phyloP scores from a whole-genome alignment of 257 asterid species.

The Fraxinus pennsylvanica region DNA sequence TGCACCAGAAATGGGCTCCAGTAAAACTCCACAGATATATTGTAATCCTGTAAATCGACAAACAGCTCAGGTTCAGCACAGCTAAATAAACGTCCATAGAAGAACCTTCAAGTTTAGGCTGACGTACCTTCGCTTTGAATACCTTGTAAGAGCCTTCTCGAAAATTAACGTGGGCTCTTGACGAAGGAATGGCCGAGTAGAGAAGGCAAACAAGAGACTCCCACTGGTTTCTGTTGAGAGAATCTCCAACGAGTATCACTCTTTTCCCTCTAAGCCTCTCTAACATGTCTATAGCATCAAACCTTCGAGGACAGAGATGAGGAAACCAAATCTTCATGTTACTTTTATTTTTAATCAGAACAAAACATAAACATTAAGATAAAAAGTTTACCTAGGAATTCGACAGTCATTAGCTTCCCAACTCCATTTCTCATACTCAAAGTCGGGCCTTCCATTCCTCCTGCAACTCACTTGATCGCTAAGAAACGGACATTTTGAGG shows the following conservation, averaged over 20 bases:
- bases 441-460: conserved; percentile 29
- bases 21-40: conserved; percentile 21
- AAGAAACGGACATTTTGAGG: conserved; percentile 25
- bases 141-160: conserved; percentile 22
- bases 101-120: background rate
- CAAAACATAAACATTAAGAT: background rate
- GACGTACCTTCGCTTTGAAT: conserved; percentile 30
- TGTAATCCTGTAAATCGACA: conserved; percentile 16
- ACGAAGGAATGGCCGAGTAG: conserved; percentile 27
- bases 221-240: conserved; percentile 31
- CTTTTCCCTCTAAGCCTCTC: conserved; percentile 24
- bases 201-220: conserved; percentile 28
- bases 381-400: conserved; percentile 19
- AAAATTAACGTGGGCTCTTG: conserved; percentile 20
- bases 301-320: background rate
- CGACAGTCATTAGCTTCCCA: conserved; percentile 29
- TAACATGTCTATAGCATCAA: conserved; percentile 26
- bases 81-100: background rate
- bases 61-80: background rate
- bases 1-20: conserved; percentile 31
- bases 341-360: background rate
- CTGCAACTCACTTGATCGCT: conserved; percentile 29
- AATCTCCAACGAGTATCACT: conserved; percentile 28
- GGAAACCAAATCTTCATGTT: background rate
- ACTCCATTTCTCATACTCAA: conserved; percentile 26